Evolutionary conservation across 805 yeast species (phyloP), one percentile per base, ranked within the genome.

Genomic region (Pichia californica): DNA sequence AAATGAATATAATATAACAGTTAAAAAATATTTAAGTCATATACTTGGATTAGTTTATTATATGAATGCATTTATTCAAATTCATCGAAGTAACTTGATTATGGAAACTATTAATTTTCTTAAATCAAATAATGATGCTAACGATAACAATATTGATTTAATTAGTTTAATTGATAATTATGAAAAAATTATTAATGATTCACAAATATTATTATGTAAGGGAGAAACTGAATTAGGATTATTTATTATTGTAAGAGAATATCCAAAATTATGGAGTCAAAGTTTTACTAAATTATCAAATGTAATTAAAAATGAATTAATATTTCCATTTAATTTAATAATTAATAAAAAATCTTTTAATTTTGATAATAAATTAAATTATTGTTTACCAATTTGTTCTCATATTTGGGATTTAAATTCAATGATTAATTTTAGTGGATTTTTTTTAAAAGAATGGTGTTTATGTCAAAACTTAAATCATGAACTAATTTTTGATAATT

Each of bases 351-450:
- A 26, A 7, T 16, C 8, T 21, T 31, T 20, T 8, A 38, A 37
- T 25, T 45, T 40, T 15, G 28, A 23, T 8, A 38, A 34, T 13
- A 49, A 47, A 10, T 27, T 36, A 14, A 48, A 52, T 36, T 52
- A 48, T 41, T 48, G 46, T 31, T 38, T 52, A 28, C 55, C 55
- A 7, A 46, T 52, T 4, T 33, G 42, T 20, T 28, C 34, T 7
- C 47, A 41, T 18, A 36, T 33, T 2, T 46, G 48, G 38, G 43
- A 48, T 33, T 30, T 54, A 19, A 38, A 42, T 6, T 51, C 46
- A 5, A 43, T 55, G 10, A 47, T 53, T 26, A 55, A 54, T 36
- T 57, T 59, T 38, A 46, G 59, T 10, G 46, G 55, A 16, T 46
- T 40, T 27, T 47, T 53, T 9, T 35, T 58, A 15, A 53, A 49